phyloP scores from a whole-genome alignment of 371 early-diverging fungal species.

The Capniomyces stellatus region DNA sequence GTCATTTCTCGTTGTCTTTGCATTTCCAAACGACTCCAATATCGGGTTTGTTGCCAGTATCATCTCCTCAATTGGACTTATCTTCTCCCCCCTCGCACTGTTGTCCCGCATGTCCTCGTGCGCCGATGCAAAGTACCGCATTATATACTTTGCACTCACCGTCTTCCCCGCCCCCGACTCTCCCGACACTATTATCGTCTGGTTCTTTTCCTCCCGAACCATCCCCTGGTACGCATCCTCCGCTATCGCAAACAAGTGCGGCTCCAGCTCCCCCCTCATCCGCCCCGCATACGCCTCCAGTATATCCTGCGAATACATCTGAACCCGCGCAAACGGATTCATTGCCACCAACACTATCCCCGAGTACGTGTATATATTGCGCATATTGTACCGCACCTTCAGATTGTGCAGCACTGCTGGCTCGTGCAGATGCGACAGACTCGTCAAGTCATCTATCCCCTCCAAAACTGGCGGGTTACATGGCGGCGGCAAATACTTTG shows the following conservation, averaged over 20 bases:
- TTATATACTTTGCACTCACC: conserved; percentile 87
- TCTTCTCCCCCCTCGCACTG: conserved; percentile 15
- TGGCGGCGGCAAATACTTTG: conserved; percentile 59
- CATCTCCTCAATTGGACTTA: conserved; percentile 68
- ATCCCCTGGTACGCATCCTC: conserved; percentile 93
- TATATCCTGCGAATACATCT: conserved; percentile 64
- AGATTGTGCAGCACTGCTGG: conserved; percentile 83
- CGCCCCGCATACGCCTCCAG: conserved; percentile 86
- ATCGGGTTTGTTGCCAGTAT: conserved; percentile 93
- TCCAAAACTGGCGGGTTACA: conserved; percentile 78
- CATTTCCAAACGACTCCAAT: conserved; percentile 99
- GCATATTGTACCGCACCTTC: conserved; percentile 63
- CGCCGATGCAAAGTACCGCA: conserved; percentile 88
- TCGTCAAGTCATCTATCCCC: conserved; percentile 81
- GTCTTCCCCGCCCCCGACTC: conserved; percentile 97
- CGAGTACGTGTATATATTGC: conserved; percentile 96
- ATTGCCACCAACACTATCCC: conserved; percentile 96
- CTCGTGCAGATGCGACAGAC: conserved; percentile 77
- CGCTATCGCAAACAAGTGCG: conserved; percentile 97
- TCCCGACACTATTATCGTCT: conserved; percentile 97
- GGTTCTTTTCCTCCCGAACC: conserved; percentile 78
- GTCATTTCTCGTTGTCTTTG: conserved; percentile 98
- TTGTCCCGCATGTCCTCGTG: conserved; percentile 7
- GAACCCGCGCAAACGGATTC: conserved; percentile 89
- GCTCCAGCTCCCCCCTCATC: conserved; percentile 84